Evolutionary conservation across 2,329 filamentous ascomycete species (phyloP).

Genomic region (Fusarium nisikadoi): DNA sequence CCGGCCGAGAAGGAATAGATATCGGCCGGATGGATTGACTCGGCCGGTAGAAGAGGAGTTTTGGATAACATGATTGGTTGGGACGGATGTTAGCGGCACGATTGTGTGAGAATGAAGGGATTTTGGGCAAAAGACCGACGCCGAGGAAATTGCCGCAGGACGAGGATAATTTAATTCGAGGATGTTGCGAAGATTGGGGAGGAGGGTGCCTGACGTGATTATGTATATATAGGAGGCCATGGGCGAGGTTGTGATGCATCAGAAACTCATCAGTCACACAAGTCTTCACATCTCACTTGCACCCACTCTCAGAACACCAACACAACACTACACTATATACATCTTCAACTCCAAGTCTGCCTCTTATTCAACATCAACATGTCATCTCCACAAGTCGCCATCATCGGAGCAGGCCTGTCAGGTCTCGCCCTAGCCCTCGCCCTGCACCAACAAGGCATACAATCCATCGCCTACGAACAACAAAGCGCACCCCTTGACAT

Average conservation of each 20-base stretch:
- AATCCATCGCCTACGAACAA: constrained; percentile 62
- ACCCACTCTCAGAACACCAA: rapidly evolving
- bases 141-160: background rate
- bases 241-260: too few species aligned
- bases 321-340: too few species aligned
- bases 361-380: background rate
- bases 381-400: constrained; percentile 39
- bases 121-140: constrained; percentile 7
- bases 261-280: background rate
- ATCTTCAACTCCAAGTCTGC: rapidly evolving
- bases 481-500: constrained; percentile 57
- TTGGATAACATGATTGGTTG: background rate
- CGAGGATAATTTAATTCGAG: rapidly evolving
- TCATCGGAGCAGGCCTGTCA: constrained; percentile 52
- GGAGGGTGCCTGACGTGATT: background rate
- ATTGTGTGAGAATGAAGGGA: background rate
- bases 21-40: constrained; percentile 1
- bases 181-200: too few species aligned
- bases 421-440: constrained; percentile 66
- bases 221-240: constrained; percentile 15
- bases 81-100: background rate
- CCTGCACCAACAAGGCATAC: constrained; percentile 62
- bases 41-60: constrained; percentile 2
- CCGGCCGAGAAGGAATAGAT: background rate
- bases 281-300: rapidly evolving